Evolutionary conservation across 176 grass and related monocot species (phyloP).

Genomic region (Avena eriantha): DNA sequence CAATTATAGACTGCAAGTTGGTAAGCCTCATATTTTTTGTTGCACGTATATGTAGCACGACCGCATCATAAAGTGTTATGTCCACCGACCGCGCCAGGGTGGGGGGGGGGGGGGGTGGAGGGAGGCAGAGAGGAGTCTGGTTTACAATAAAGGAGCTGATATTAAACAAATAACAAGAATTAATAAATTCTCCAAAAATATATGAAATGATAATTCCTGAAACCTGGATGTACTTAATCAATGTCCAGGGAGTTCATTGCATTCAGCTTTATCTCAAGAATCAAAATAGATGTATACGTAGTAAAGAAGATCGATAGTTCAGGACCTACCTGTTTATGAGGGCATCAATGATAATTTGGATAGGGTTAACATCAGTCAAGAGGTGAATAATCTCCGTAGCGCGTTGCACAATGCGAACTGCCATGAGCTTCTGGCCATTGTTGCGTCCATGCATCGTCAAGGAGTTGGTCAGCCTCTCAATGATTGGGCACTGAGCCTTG

Average conservation of each 20-base stretch:
- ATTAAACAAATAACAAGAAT: neutral
- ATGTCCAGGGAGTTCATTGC: neutral
- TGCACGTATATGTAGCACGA: no score
- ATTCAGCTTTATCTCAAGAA: neutral
- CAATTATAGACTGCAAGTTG: no score
- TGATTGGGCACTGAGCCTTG: conserved; percentile 74
- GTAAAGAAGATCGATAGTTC: neutral
- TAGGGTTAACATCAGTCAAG: conserved; percentile 69
- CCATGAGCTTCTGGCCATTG: conserved; percentile 76
- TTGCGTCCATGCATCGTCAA: conserved; percentile 84
- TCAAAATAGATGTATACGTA: neutral
- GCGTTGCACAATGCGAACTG: conserved; percentile 67
- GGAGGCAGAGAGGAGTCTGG: no score
- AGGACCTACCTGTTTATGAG: conserved; percentile 65
- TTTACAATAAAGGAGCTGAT: neutral
- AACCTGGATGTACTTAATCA: neutral
- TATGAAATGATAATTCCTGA: neutral
- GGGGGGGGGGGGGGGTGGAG: no score
- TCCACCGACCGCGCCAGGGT: no score
- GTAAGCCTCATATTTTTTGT: no score
- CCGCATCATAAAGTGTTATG: no score
- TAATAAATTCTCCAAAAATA: neutral
- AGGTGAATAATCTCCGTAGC: conserved; percentile 77
- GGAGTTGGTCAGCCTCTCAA: conserved; percentile 72
- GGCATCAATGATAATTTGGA: conserved; percentile 70